These are phyloP conservation scores for Cadophora sp. DNA, from an alignment of 2,329 filamentous ascomycete species.

Conservation along the genomic window DNA sequence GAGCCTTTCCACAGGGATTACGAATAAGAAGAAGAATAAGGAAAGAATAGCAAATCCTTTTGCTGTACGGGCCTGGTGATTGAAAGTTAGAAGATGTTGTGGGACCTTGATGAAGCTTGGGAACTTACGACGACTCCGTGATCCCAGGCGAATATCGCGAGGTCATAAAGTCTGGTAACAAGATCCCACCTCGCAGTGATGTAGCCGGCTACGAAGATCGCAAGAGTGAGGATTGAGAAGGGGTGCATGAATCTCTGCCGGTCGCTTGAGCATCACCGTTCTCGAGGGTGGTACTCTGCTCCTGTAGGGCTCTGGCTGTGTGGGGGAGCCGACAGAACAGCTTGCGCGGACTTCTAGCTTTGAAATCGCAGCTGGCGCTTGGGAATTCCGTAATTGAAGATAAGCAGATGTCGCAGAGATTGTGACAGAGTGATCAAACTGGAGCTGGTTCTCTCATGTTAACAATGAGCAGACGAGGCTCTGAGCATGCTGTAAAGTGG, in stretches of 20 bases:
- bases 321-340: conserved; percentile 18
- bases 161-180: conserved; percentile 94
- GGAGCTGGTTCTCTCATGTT: conserved; percentile 29
- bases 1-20: conserved; percentile 83
- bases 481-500: conserved; percentile 16
- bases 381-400: neutral
- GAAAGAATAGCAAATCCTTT: conserved; percentile 87
- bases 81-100: conserved; percentile 26
- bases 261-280: conserved; percentile 42
- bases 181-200: conserved; percentile 99
- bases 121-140: conserved; percentile 90
- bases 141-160: conserved; percentile 97
- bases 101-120: neutral
- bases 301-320: conserved; percentile 1
- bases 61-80: conserved; percentile 75
- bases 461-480: conserved; percentile 27
- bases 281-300: conserved; percentile 9
- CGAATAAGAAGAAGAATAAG: conserved; percentile 81
- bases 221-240: conserved; percentile 93
- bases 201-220: conserved; percentile 99
- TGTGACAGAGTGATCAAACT: conserved; percentile 13
- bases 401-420: conserved; percentile 7
- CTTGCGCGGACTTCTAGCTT: conserved; percentile 22
- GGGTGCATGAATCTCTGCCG: conserved; percentile 77
- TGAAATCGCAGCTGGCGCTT: conserved; percentile 7